Evolutionary conservation across 495 filamentous ascomycete species (phyloP), one percentile per base, ranked within the genome.

Genomic region (Cercophora samala): DNA sequence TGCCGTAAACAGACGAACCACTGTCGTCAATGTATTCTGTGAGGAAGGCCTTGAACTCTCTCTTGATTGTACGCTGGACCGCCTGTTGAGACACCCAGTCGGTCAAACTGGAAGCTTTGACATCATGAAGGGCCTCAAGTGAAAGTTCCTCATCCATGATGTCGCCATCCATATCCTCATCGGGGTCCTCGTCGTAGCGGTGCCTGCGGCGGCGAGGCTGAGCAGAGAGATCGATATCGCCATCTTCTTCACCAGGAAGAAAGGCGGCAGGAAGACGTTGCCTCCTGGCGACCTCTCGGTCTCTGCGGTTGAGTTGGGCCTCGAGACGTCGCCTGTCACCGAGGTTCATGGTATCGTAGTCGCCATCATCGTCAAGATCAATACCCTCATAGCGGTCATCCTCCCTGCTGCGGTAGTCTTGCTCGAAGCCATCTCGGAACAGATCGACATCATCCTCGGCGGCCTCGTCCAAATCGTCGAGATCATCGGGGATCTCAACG

Each of bases 361-460:
- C 84, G 76, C 85, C 85, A 13, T 87, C 81, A 53, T 84, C 81
- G 62, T 84, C 82, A 29, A 84, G 74, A 62, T 81, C 80, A 65
- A 78, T 76, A 54, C 70, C 79, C 69, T 84, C 81, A 72, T 84
- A 84, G 54, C 24, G 59, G 60, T 84, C 81, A 25, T 78, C 66
- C 85, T 67, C 85, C 85, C 79, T 82, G 52, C 80, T 81, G 62
- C 82, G 81, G 77, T 97, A 96, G 78, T 97, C 93, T 65, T 84
- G 83, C 77, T 97, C 92, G 77, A 93, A 97, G 68, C 92, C 90
- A 69, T 96, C 91, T 37, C 84, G 90, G 73, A 97, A 97, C 25
- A 99, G 86, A 79, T 99, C 94, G 70, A 97, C 96, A 19, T 95
- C 91, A 72, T 98, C 95, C 76, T 98, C 96, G 13, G 93, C 96